Conservation (phyloP, 2,329 filamentous ascomycete genomes). For the Coleophoma crateriformis region DNA sequence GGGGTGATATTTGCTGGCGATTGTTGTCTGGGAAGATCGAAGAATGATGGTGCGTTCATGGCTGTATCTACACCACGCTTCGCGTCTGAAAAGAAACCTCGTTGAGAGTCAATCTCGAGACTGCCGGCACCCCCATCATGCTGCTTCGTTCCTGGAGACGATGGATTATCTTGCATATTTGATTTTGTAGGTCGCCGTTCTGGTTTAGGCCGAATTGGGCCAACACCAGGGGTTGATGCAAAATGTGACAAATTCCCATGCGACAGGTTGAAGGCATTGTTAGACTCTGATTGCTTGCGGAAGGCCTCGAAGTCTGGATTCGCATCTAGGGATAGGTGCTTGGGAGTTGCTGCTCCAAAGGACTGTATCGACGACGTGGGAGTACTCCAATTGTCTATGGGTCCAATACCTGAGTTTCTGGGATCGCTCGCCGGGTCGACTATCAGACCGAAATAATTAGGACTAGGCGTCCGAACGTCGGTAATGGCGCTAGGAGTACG, state of each 20-base stretch:
- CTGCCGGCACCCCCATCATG: conserved; percentile 10
- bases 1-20: conserved; percentile 37
- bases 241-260: conserved; percentile 39
- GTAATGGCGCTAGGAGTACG: conserved; percentile 17
- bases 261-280: conserved; percentile 43
- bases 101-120: conserved; percentile 37
- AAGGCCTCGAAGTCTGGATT: conserved; percentile 83
- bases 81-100: conserved; percentile 45
- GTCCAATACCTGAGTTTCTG: conserved; percentile 57
- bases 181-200: conserved; percentile 16
- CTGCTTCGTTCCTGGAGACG: conserved; percentile 13
- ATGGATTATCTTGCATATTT: conserved; percentile 11
- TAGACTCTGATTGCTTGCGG: conserved; percentile 64
- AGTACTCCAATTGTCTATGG: conserved; percentile 70
- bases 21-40: conserved; percentile 38
- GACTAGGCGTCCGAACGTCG: conserved; percentile 51
- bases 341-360: conserved; percentile 62
- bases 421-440: conserved; percentile 56
- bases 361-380: conserved; percentile 66
- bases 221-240: conserved; percentile 24
- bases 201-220: conserved; percentile 10
- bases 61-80: conserved; percentile 31
- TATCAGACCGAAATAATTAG: conserved; percentile 82
- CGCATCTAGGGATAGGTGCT: conserved; percentile 64
- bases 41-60: conserved; percentile 22